A percentile compares a stretch with the other conserved stretches of the same genome.
Evolutionary conservation across 2,329 filamentous ascomycete species (phyloP).

Genomic region (Thelonectria blattea): DNA sequence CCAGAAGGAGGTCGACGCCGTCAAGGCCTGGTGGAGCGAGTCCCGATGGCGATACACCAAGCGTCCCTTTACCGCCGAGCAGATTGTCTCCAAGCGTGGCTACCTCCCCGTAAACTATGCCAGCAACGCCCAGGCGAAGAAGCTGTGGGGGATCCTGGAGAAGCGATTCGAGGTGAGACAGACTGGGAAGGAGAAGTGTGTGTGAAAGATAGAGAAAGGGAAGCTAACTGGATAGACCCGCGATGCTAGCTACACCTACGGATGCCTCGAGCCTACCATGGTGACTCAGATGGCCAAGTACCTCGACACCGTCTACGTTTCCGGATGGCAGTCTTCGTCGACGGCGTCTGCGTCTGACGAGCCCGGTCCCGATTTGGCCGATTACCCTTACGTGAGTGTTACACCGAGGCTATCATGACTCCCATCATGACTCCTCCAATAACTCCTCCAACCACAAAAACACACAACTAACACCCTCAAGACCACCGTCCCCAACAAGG

Average conservation of each 20-base stretch:
- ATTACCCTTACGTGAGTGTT: slow-evolving; percentile 90
- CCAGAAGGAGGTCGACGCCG: slow-evolving; percentile 80
- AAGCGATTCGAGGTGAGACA: slow-evolving; percentile 75
- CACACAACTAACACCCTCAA: slow-evolving; percentile 46
- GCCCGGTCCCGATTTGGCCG: slow-evolving; percentile 95
- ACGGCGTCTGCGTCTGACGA: slow-evolving; percentile 95
- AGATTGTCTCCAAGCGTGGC: slow-evolving; percentile 95
- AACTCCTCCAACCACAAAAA: no score
- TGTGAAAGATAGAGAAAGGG: not conserved
- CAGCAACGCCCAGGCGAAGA: slow-evolving; percentile 88
- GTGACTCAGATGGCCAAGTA: slow-evolving; percentile 99
- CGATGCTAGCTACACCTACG: slow-evolving; percentile 93
- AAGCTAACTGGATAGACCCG: slow-evolving; percentile 61
- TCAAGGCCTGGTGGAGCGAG: slow-evolving; percentile 94
- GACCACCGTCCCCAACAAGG: slow-evolving; percentile 99
- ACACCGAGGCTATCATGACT: not conserved
- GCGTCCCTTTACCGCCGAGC: slow-evolving; percentile 92
- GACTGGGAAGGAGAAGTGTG: not conserved
- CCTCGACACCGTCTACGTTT: slow-evolving; percentile 97
- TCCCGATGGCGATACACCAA: slow-evolving; percentile 92
- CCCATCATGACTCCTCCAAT: slow-evolving; percentile 1
- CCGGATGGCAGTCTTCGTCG: slow-evolving; percentile 97
- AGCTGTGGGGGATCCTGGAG: slow-evolving; percentile 92
- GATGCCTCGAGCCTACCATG: slow-evolving; percentile 97
- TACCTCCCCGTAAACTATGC: slow-evolving; percentile 90